A percentile compares a stretch with the other conserved stretches of the same genome.
Evolutionary conservation across 805 yeast species (phyloP).

Genomic region (Phaffomyces opuntiae): DNA sequence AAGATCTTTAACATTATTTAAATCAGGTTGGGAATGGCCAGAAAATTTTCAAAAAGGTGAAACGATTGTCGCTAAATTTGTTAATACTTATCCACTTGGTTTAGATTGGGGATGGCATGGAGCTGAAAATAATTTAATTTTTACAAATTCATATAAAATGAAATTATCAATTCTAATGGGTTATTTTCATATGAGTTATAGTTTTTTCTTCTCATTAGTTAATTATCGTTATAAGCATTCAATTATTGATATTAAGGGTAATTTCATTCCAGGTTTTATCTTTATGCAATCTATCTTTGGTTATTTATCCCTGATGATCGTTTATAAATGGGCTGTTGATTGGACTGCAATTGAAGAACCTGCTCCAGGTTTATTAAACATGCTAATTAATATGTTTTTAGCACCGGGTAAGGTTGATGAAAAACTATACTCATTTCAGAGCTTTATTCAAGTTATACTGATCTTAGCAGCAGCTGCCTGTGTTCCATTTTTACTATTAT

Average conservation of each 20-base stretch:
- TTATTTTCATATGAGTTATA: slow-evolving; percentile 87
- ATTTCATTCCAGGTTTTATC: slow-evolving; percentile 87
- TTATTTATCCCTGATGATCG: slow-evolving; percentile 74
- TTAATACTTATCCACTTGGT: slow-evolving; percentile 76
- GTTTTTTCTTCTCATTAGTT: slow-evolving; percentile 76
- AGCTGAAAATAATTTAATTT: slow-evolving; percentile 82
- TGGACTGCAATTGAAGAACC: slow-evolving; percentile 73
- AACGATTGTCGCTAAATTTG: slow-evolving; percentile 54
- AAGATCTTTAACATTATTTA: slow-evolving; percentile 78
- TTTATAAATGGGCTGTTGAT: slow-evolving; percentile 92
- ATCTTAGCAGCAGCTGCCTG: slow-evolving; percentile 75
- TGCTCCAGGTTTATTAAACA: slow-evolving; percentile 91
- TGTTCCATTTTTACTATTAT: slow-evolving; percentile 85
- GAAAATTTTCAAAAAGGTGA: slow-evolving; percentile 54
- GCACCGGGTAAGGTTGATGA: slow-evolving; percentile 87
- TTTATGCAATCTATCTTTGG: slow-evolving; percentile 98
- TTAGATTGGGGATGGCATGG: slow-evolving; percentile 97
- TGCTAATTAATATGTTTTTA: slow-evolving; percentile 92
- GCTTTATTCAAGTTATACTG: slow-evolving; percentile 62
- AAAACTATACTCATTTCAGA: slow-evolving; percentile 74
- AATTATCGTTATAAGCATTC: slow-evolving; percentile 68
- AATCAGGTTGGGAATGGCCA: slow-evolving; percentile 94
- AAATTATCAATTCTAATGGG: slow-evolving; percentile 94
- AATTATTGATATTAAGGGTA: slow-evolving; percentile 77
- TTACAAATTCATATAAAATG: slow-evolving; percentile 96